Base-by-base conservation (phyloP, 345 rosid species). In the Nephelium lappaceum region DNA sequence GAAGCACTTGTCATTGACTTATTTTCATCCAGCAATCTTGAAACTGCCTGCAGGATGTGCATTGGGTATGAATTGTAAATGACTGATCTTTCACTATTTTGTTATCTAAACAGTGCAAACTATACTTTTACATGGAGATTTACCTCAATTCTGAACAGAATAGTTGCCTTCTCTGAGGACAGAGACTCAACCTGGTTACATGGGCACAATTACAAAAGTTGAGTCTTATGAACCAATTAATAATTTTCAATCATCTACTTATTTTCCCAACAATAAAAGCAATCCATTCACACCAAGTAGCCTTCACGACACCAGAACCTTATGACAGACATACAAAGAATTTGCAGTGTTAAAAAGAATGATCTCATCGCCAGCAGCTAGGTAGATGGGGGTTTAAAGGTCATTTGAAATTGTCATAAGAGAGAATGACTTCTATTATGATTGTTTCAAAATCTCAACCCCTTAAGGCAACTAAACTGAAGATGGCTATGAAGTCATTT, bases 111-210 rank as follows among this genome's bases (percentile, higher is more conserved):
- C 38, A 25, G 71, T 24, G 72, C 16, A 71, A 64, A 80, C 21
- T 55, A 2, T 15, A 43, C 57, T 60, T 77, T 36, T 49, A 2
- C 64, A 8, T 64, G 67, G 67, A 51, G 39, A 18, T 15, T 23
- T 86, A 95, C 98, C 98, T 96, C 98, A 41, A 93, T 96, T 86
- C 99, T 88, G 82, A 96, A 89, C 5, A 71, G 19, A 21, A 92
- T 75, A 39, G 97, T 96, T 47, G 98, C 92, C 93, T 96, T 96
- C 83, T 96, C 97, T 0, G 99, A 92, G 74, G 97, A 92, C 60
- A 96, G 91, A 5, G 92, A 89, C 87, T 95, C 99, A 36, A 92
- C 97, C 98, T 95, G 89, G 76, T 36, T 74, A 69, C 81, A 60
- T 31, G 63, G 64, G 61, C 42, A 68, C 12, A 39, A 45, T 21